Evolutionary conservation across 2,329 filamentous ascomycete genomes (phyloP).

Genomic region (Aspergillus bombycis): DNA sequence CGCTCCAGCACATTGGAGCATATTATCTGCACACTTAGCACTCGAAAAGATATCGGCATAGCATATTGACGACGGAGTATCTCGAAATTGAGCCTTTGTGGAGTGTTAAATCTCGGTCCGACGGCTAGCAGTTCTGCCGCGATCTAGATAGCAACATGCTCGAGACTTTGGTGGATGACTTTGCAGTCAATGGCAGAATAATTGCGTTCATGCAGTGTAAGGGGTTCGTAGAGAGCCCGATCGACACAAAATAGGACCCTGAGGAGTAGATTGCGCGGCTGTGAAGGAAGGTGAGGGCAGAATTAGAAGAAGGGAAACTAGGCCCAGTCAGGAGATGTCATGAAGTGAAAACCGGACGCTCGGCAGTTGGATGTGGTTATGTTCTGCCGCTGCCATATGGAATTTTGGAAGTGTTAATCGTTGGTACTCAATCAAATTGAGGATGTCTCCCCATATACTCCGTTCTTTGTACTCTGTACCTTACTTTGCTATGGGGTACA

Average conservation of each 20-base stretch:
- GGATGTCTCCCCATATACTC: too few relatives aligned
- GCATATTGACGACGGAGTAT: constrained; percentile 43
- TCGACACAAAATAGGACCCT: constrained; percentile 50
- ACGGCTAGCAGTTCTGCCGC: constrained; percentile 43
- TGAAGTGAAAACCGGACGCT: too few relatives aligned
- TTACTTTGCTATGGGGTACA: background rate
- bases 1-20: constrained; percentile 49
- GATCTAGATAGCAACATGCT: constrained; percentile 55
- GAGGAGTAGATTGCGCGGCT: constrained; percentile 37
- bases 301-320: background rate
- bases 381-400: background rate
- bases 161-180: constrained; percentile 53
- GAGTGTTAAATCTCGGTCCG: constrained; percentile 54
- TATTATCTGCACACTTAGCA: constrained; percentile 45
- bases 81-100: constrained; percentile 45
- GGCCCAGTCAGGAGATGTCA: background rate
- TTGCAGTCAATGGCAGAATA: constrained; percentile 42
- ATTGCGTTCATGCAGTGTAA: constrained; percentile 43
- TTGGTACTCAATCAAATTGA: background rate
- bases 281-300: background rate
- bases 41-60: constrained; percentile 37
- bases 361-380: background rate
- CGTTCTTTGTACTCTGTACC: too few relatives aligned
- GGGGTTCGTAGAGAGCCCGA: constrained; percentile 46
- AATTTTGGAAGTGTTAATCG: too few relatives aligned